phyloP scores from a whole-genome alignment of 139 green algal species.

The Chlorella sp. region DNA sequence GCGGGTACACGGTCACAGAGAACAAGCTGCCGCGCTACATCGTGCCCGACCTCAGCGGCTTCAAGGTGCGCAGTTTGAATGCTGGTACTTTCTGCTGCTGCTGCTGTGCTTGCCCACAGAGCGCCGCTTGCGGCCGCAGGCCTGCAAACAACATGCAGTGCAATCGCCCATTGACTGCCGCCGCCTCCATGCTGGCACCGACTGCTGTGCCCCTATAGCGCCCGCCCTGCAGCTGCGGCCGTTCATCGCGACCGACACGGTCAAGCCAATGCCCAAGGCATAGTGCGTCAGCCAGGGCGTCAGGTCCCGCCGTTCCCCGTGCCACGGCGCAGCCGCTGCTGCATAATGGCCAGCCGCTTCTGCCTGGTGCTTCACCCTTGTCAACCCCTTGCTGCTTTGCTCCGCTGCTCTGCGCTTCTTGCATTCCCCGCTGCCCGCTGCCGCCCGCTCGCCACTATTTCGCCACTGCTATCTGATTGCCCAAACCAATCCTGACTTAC shows the following conservation, averaged over 20 bases:
- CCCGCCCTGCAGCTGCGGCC: constrained; percentile 7
- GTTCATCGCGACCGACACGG: not conserved
- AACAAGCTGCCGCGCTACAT: constrained; percentile 41
- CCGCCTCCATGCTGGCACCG: not conserved
- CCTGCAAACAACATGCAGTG: not conserved
- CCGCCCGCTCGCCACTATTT: no score
- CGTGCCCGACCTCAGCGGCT: constrained; percentile 46
- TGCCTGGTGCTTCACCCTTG: not conserved
- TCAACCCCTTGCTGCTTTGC: no score
- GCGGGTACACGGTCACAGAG: constrained; percentile 35
- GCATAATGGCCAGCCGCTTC: not conserved
- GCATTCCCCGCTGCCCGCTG: not conserved
- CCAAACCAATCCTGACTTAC: no score
- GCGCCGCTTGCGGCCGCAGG: no score
- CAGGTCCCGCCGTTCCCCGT: not conserved
- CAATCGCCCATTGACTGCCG: not conserved
- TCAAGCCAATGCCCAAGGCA: no score
- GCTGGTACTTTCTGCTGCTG: not conserved
- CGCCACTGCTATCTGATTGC: no score
- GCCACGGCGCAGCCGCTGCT: not conserved
- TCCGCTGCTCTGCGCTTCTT: not conserved
- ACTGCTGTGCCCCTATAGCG: not conserved
- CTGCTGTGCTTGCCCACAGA: not conserved
- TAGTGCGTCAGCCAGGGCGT: no score
- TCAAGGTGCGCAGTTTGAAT: constrained; percentile 4